Conservation (phyloP, 192 early-diverging fungal genomes). For the Entomortierella chlamydospora region DNA sequence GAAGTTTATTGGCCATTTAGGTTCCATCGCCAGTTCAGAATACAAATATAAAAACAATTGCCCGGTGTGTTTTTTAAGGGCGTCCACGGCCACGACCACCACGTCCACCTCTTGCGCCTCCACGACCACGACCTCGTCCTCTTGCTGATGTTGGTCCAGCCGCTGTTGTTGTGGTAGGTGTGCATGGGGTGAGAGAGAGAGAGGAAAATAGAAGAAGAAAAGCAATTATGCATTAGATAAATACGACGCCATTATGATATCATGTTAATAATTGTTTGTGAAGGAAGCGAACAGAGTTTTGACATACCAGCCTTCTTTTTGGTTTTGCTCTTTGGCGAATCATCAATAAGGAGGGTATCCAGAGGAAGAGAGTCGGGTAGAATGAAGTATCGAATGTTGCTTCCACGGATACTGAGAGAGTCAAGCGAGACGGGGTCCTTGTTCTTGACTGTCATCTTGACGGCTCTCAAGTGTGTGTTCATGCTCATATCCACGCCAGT, state of each 20-base stretch:
- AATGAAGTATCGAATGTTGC: slow-evolving; percentile 95
- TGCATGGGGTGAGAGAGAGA: background rate
- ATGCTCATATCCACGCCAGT: slow-evolving; percentile 98
- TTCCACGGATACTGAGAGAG: slow-evolving; percentile 94
- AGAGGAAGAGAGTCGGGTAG: slow-evolving; percentile 95
- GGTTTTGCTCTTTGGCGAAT: slow-evolving; percentile 92
- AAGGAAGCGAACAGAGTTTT: background rate
- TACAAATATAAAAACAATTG: background rate
- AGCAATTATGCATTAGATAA: too few species aligned
- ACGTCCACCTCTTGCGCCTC: slow-evolving; percentile 76
- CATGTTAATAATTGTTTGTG: slow-evolving; percentile 2
- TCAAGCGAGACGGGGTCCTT: slow-evolving; percentile 92
- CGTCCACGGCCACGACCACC: slow-evolving; percentile 71
- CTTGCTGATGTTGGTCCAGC: slow-evolving; percentile 31
- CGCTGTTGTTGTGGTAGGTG: slow-evolving; percentile 10
- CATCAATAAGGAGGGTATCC: slow-evolving; percentile 96
- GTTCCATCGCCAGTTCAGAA: background rate
- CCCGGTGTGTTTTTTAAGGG: slow-evolving; percentile 1
- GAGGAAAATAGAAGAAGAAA: background rate
- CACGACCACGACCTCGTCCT: slow-evolving; percentile 78
- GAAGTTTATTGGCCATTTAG: background rate
- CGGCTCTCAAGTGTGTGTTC: slow-evolving; percentile 99
- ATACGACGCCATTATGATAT: too few species aligned
- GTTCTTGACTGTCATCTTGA: slow-evolving; percentile 98
- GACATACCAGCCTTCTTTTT: slow-evolving; percentile 79